phyloP scores from a whole-genome alignment of 2,329 filamentous ascomycete genomes.

The Ceratocystis alfenasii region DNA sequence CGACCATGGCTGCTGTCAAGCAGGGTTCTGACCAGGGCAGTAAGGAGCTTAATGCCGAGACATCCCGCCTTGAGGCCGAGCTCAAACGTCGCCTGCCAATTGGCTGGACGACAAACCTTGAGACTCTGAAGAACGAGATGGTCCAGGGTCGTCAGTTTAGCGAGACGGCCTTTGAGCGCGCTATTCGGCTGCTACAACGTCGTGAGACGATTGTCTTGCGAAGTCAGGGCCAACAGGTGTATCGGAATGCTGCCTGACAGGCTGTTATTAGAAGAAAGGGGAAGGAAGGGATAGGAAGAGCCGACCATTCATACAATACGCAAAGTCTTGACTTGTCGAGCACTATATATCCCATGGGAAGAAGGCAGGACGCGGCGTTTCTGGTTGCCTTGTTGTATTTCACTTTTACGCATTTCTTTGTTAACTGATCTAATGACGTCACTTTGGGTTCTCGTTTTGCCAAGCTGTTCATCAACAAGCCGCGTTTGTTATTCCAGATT shows the following conservation, averaged over 20 bases:
- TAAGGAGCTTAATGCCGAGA: conserved; percentile 84
- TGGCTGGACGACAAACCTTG: conserved; percentile 86
- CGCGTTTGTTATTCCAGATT: too few species aligned
- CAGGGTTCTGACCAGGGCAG: conserved; percentile 74
- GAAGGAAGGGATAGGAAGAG: neutral
- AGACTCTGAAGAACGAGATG: conserved; percentile 78
- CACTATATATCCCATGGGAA: neutral
- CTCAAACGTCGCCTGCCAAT: conserved; percentile 78
- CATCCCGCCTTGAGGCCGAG: conserved; percentile 75
- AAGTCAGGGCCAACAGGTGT: conserved; percentile 63
- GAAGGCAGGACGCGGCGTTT: neutral
- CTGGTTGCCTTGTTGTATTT: neutral
- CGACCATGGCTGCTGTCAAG: conserved; percentile 94
- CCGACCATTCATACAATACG: neutral
- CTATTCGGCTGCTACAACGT: conserved; percentile 73
- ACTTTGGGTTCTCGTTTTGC: neutral
- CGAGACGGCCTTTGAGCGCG: conserved; percentile 73
- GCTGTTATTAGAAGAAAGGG: neutral
- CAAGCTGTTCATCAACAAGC: too few species aligned
- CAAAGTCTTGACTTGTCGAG: neutral
- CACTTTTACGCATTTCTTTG: neutral
- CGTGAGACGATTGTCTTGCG: conserved; percentile 77
- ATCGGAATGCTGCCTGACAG: conserved; percentile 54
- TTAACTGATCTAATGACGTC: neutral
- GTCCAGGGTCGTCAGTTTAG: conserved; percentile 83